These are phyloP conservation scores for Salix suchowensis DNA, from an alignment of 345 rosid species.

Conservation along the genomic window DNA sequence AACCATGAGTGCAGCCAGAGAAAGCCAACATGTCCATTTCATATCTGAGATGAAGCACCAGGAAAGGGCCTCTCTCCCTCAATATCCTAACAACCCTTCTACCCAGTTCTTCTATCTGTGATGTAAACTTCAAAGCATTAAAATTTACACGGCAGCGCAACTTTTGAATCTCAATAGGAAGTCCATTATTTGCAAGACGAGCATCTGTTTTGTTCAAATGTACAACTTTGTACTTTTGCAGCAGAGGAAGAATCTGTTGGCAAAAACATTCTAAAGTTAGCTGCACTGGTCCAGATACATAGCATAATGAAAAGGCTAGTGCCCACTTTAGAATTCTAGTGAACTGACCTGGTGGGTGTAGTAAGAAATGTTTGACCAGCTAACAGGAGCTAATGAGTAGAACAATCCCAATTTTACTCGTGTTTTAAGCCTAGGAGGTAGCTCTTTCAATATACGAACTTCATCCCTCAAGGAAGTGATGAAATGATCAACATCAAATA, in stretches of 20 bases:
- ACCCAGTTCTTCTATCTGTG: conserved; percentile 79
- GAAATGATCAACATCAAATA: conserved; percentile 87
- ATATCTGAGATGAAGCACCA: conserved; percentile 90
- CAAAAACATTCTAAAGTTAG: conserved; percentile 15
- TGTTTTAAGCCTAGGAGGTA: conserved; percentile 77
- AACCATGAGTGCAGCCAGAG: conserved; percentile 93
- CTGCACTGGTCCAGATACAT: neutral
- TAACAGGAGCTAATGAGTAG: conserved; percentile 71
- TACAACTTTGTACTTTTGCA: conserved; percentile 73
- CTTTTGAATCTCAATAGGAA: conserved; percentile 79
- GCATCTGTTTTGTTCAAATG: conserved; percentile 87
- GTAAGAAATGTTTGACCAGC: conserved; percentile 92
- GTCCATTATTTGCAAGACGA: conserved; percentile 81
- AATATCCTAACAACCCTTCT: conserved; percentile 60
- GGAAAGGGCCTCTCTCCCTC: conserved; percentile 77
- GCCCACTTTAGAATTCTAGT: neutral
- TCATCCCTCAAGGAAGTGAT: conserved; percentile 83
- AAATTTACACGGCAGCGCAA: conserved; percentile 87
- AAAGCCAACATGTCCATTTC: conserved; percentile 99
- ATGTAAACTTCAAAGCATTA: conserved; percentile 69
- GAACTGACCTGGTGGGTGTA: conserved; percentile 62
- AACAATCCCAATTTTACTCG: conserved; percentile 63
- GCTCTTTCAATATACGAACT: conserved; percentile 75
- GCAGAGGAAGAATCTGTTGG: conserved; percentile 83
- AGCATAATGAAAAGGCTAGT: neutral